A percentile compares a stretch with the other conserved stretches of the same genome.
Evolutionary conservation across 352 stramenopile genomes (phyloP).

Genomic region (Phytophthora pinifolia): DNA sequence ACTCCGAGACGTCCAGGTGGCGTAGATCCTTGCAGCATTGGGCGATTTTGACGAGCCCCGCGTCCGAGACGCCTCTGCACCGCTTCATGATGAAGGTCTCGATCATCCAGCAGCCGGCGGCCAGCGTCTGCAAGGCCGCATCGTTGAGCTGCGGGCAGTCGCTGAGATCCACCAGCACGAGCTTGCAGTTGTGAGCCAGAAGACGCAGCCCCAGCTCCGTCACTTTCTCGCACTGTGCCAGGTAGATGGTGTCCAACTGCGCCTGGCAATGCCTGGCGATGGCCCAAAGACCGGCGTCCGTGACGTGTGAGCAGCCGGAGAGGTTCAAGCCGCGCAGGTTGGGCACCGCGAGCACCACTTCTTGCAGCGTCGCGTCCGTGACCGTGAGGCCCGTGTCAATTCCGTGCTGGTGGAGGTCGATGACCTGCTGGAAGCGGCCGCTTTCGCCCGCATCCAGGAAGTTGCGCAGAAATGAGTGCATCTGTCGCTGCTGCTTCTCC

Average conservation of each 20-base stretch:
- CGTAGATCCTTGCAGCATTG: conserved; percentile 82
- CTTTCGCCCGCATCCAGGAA: conserved; percentile 80
- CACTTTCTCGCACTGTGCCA: conserved; percentile 74
- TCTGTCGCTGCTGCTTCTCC: conserved; percentile 70
- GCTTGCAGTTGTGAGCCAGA: conserved; percentile 84
- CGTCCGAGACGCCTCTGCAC: conserved; percentile 80
- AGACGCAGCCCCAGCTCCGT: conserved; percentile 90
- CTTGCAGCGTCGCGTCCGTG: conserved; percentile 90
- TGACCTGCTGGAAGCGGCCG: conserved; percentile 65
- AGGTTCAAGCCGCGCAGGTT: conserved; percentile 66
- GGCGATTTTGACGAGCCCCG: conserved; percentile 85
- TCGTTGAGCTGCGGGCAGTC: conserved; percentile 88
- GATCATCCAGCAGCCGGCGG: conserved; percentile 86
- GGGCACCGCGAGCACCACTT: conserved; percentile 81
- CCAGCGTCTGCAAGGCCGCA: conserved; percentile 78
- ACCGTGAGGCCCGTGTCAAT: conserved; percentile 85
- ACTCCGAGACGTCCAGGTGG: conserved; percentile 86
- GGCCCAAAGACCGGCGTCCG: conserved; percentile 87
- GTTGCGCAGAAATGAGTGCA: conserved; percentile 91
- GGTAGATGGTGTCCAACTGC: conserved; percentile 70
- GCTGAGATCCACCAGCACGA: conserved; percentile 83
- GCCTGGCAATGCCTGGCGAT: conserved; percentile 76
- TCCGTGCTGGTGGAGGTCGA: conserved; percentile 87
- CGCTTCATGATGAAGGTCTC: conserved; percentile 81
- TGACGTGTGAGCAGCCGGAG: conserved; percentile 71